A percentile compares a stretch with the other conserved stretches of the same genome.
phyloP scores from a whole-genome alignment of 208 protist species.

The Polymyxa betae region DNA sequence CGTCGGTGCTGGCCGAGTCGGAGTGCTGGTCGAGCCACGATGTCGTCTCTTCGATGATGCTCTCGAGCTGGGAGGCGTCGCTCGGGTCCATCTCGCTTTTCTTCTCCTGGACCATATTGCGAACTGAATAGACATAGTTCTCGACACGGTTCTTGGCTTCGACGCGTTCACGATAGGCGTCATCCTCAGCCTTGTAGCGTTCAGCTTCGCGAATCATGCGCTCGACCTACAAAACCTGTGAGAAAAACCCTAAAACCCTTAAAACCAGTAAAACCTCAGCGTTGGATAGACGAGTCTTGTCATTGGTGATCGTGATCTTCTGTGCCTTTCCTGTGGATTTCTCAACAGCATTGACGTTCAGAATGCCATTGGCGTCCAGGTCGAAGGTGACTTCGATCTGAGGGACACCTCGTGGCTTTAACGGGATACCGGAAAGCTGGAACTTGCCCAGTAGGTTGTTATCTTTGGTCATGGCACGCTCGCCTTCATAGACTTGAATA shows the following conservation, averaged over 20 bases:
- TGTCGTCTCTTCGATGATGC: constrained; percentile 60
- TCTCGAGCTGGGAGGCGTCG: constrained; percentile 60
- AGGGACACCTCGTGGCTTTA: constrained; percentile 71
- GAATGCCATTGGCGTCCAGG: constrained; percentile 96
- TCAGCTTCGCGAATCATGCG: constrained; percentile 69
- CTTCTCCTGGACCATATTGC: constrained; percentile 56
- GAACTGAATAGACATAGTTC: constrained; percentile 66
- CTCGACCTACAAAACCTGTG: no score
- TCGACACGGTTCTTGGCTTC: constrained; percentile 70
- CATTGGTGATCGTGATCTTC: constrained; percentile 83
- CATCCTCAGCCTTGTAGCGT: constrained; percentile 66
- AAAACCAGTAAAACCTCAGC: no score
- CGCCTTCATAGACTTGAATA: constrained; percentile 98
- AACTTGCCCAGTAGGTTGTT: constrained; percentile 98
- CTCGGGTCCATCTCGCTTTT: background rate
- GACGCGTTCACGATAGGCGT: constrained; percentile 56
- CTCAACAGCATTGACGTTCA: constrained; percentile 93
- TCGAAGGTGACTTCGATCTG: constrained; percentile 97
- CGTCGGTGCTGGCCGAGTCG: constrained; percentile 59
- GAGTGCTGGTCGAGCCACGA: constrained; percentile 66
- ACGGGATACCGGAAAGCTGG: constrained; percentile 84
- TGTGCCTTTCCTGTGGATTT: constrained; percentile 84
- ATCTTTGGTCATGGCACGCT: constrained; percentile 93
- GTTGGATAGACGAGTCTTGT: constrained; percentile 88
- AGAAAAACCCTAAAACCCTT: no score